Conservation (phyloP, 768 basidiomycete species). For the Amanita inopinata region DNA sequence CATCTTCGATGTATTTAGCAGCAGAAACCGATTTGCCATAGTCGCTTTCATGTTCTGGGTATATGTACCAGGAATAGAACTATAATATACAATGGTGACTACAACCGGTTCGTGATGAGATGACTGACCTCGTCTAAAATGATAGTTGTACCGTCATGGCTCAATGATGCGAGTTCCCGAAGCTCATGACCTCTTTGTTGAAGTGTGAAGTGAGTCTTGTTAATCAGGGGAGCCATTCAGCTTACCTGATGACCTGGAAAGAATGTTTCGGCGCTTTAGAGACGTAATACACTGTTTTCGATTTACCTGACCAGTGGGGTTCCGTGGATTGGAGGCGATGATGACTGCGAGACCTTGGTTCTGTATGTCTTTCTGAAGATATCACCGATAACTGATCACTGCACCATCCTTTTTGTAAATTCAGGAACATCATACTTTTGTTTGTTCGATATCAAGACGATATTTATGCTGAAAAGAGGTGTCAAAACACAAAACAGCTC, state of each 20-base stretch:
- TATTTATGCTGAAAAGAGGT: slow-evolving; percentile 44
- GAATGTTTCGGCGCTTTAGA: neutral
- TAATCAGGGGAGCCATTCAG: neutral
- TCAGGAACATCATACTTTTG: slow-evolving; percentile 37
- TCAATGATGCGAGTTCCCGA: slow-evolving; percentile 64
- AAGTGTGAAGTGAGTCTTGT: slow-evolving; percentile 4
- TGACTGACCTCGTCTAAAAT: slow-evolving; percentile 67
- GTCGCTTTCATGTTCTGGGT: slow-evolving; percentile 68
- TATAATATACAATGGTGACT: slow-evolving; percentile 19
- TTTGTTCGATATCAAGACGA: slow-evolving; percentile 68
- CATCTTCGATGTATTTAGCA: slow-evolving; percentile 78
- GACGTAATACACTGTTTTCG: neutral
- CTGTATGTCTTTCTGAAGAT: slow-evolving; percentile 66
- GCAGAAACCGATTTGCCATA: slow-evolving; percentile 74
- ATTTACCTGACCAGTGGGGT: slow-evolving; percentile 86
- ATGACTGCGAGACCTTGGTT: slow-evolving; percentile 81
- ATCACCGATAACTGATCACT: slow-evolving; percentile 17
- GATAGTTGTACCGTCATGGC: slow-evolving; percentile 72
- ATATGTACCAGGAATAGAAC: slow-evolving; percentile 96
- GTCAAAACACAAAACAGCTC: neutral
- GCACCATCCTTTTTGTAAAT: neutral
- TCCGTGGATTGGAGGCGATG: slow-evolving; percentile 89
- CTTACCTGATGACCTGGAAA: slow-evolving; percentile 42
- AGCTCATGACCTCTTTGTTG: slow-evolving; percentile 62
- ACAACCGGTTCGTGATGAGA: slow-evolving; percentile 4